Evolutionary conservation across 257 asterid genomes (phyloP).

Genomic region (Petunia axillaris): DNA sequence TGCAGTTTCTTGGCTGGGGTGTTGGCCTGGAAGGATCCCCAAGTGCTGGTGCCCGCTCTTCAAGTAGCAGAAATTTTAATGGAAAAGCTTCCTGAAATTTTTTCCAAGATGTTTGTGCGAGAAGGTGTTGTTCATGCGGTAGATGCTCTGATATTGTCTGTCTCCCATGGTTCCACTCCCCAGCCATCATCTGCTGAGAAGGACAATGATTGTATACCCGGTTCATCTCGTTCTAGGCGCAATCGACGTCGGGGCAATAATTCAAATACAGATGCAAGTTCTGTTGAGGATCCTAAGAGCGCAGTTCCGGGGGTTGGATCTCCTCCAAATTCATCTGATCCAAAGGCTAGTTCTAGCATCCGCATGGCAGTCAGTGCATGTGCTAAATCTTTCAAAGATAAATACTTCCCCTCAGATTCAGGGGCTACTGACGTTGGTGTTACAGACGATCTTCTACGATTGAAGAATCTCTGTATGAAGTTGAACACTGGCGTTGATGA

Average conservation of each 20-base stretch:
- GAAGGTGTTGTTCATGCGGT: slow-evolving; percentile 99
- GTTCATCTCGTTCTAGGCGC: slow-evolving; percentile 85
- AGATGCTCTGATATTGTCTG: slow-evolving; percentile 65
- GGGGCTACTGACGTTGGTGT: slow-evolving; percentile 67
- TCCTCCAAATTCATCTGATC: slow-evolving; percentile 60
- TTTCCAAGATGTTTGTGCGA: slow-evolving; percentile 89
- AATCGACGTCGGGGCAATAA: slow-evolving; percentile 71
- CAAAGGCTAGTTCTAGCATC: slow-evolving; percentile 58
- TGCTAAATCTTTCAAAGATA: slow-evolving; percentile 89
- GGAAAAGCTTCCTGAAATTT: slow-evolving; percentile 92
- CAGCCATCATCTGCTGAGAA: slow-evolving; percentile 67
- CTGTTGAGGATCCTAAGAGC: slow-evolving; percentile 59
- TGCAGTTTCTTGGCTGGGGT: slow-evolving; percentile 94
- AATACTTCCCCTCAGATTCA: slow-evolving; percentile 74
- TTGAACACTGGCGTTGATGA: slow-evolving; percentile 67
- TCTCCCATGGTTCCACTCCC: slow-evolving; percentile 43
- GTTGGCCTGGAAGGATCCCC: slow-evolving; percentile 99
- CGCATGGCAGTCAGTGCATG: slow-evolving; percentile 76
- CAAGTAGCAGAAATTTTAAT: slow-evolving; percentile 93
- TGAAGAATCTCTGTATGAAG: slow-evolving; percentile 84
- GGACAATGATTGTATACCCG: slow-evolving; percentile 82
- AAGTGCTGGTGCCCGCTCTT: slow-evolving; percentile 93
- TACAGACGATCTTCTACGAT: slow-evolving; percentile 81
- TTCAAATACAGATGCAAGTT: slow-evolving; percentile 59
- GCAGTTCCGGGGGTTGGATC: slow-evolving; percentile 49